Percentiles rank a stretch among this genome's conserved stretches.
Conservation (phyloP, 805 yeast species). For the Jamesozyma rosinii region DNA sequence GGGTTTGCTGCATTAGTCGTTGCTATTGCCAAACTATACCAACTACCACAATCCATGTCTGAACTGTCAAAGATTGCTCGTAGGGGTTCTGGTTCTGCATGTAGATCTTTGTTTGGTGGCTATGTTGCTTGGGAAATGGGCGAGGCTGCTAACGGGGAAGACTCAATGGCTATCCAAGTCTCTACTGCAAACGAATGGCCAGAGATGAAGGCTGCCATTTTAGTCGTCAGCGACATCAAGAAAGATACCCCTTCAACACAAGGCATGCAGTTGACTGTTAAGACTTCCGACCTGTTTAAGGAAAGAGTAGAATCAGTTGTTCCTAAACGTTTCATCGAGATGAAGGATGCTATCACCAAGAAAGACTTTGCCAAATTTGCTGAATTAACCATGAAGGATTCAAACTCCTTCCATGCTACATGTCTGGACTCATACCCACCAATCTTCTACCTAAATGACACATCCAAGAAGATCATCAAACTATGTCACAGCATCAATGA, state of each 20-base stretch:
- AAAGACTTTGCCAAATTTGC: slow-evolving; percentile 77
- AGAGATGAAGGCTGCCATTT: slow-evolving; percentile 78
- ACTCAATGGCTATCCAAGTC: slow-evolving; percentile 87
- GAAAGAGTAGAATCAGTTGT: slow-evolving; percentile 75
- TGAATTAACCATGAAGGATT: slow-evolving; percentile 88
- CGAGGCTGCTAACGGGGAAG: slow-evolving; percentile 58
- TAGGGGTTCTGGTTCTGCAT: slow-evolving; percentile 97
- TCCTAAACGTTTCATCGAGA: slow-evolving; percentile 72
- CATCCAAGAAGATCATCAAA: slow-evolving; percentile 73
- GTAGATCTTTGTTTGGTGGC: slow-evolving; percentile 94
- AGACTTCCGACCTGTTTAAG: slow-evolving; percentile 77
- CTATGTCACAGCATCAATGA: slow-evolving; percentile 71
- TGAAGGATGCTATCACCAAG: slow-evolving; percentile 67
- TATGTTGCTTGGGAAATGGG: slow-evolving; percentile 99
- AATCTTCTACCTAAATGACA: slow-evolving; percentile 85
- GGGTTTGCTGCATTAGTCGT: slow-evolving; percentile 94
- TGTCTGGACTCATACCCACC: slow-evolving; percentile 95
- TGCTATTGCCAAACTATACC: slow-evolving; percentile 76
- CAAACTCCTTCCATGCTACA: slow-evolving; percentile 96
- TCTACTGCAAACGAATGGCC: slow-evolving; percentile 88
- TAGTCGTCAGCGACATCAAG: slow-evolving; percentile 87
- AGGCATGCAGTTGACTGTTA: slow-evolving; percentile 94
- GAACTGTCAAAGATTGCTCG: slow-evolving; percentile 91
- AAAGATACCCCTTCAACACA: slow-evolving; percentile 91
- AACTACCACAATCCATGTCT: slow-evolving; percentile 75